phyloP scores from a whole-genome alignment of 768 basidiomycete genomes.

The Rhodosporidiobolus sp. region DNA sequence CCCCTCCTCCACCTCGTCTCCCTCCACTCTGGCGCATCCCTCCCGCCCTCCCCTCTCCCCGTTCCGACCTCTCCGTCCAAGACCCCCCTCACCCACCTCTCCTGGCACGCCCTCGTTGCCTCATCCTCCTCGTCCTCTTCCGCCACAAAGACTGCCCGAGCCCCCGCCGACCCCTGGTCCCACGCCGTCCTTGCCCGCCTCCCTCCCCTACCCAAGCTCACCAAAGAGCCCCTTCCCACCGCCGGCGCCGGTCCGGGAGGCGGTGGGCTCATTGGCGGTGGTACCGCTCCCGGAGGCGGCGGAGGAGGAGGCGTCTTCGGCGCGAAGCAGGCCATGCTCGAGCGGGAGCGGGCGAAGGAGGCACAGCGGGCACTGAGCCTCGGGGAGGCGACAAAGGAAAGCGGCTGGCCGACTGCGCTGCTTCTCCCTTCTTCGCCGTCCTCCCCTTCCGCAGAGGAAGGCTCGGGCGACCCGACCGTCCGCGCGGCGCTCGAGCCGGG shows the following conservation, averaged over 20 bases:
- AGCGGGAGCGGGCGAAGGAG: constrained; percentile 37
- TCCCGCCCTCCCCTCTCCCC: background rate
- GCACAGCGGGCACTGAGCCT: constrained; percentile 28
- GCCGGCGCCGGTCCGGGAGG: background rate
- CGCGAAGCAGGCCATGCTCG: constrained; percentile 39
- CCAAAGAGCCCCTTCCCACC: constrained; percentile 4
- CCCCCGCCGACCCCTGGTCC: constrained; percentile 6
- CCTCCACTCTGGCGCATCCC: constrained; percentile 21
- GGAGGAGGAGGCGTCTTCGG: constrained; percentile 28
- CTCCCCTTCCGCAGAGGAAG: background rate
- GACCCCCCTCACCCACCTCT: constrained; percentile 6
- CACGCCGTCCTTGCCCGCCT: constrained; percentile 7
- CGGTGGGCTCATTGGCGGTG: background rate
- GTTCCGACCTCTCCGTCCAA: background rate
- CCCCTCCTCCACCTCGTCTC: constrained; percentile 26
- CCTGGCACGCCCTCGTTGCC: constrained; percentile 23
- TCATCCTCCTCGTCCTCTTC: background rate
- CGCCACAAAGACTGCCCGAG: no score
- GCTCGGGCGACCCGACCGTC: background rate
- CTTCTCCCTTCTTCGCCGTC: background rate
- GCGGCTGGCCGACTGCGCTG: constrained; percentile 16
- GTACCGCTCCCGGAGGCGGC: background rate
- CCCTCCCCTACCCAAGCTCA: constrained; percentile 24
- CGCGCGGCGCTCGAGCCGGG: background rate
- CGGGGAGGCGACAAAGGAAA: background rate